These are phyloP conservation scores for Eucalyptus polybractea DNA, from an alignment of 345 rosid genomes.

Conservation along the genomic window DNA sequence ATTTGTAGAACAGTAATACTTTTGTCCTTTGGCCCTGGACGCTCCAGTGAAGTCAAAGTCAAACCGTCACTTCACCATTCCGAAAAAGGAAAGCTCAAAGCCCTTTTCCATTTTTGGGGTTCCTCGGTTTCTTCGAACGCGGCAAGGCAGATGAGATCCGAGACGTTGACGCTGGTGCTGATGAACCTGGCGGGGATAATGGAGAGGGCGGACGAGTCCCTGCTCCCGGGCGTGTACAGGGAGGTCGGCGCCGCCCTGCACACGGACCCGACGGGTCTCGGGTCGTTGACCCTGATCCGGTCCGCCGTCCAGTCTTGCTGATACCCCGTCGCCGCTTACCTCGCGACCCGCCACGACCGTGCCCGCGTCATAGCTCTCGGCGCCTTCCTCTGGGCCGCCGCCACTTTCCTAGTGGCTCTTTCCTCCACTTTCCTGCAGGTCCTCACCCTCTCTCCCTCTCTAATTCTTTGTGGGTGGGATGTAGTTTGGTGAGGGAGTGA, in stretches of 20 bases:
- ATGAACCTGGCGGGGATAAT: conserved; percentile 75
- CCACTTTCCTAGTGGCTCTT: conserved; percentile 57
- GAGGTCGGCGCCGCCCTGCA: conserved; percentile 78
- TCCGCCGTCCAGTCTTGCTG: conserved; percentile 45
- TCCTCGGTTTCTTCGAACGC: background rate
- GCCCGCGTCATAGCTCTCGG: conserved; percentile 61
- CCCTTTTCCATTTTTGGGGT: background rate
- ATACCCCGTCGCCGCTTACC: conserved; percentile 55
- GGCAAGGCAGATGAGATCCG: conserved; percentile 30
- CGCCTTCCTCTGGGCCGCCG: conserved; percentile 65
- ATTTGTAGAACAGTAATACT: background rate
- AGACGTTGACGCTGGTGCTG: conserved; percentile 52
- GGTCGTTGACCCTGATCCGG: conserved; percentile 52
- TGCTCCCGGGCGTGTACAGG: conserved; percentile 78
- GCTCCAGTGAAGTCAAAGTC: background rate
- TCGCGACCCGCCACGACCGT: conserved; percentile 38
- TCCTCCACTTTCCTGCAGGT: conserved; percentile 60
- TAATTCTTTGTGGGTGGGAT: background rate
- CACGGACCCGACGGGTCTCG: conserved; percentile 71
- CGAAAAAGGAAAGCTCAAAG: background rate
- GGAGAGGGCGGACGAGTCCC: conserved; percentile 88
- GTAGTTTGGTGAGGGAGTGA: background rate
- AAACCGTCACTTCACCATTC: background rate
- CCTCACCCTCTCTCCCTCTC: background rate
- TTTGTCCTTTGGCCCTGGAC: background rate